phyloP scores from a whole-genome alignment of 2,329 filamentous ascomycete genomes.

The Trichophyton benhamiae region DNA sequence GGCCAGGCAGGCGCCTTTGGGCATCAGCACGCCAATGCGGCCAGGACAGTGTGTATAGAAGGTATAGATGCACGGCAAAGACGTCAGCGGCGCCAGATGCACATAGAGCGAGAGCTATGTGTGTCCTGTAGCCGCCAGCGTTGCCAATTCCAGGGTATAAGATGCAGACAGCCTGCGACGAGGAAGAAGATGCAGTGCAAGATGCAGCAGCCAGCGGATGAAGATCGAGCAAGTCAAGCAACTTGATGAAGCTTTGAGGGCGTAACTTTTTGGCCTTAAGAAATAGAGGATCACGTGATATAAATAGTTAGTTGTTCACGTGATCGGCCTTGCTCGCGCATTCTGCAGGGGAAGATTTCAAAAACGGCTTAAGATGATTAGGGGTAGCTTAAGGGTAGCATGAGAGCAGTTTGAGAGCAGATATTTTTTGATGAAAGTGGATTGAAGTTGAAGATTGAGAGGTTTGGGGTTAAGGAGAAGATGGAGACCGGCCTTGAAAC shows the following conservation, averaged over 20 bases:
- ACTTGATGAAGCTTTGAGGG: background rate
- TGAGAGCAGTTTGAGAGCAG: too few species aligned
- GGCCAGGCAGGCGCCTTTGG: background rate
- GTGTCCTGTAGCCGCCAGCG: background rate
- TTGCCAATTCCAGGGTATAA: background rate
- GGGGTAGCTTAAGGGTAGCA: too few species aligned
- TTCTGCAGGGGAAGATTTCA: too few species aligned
- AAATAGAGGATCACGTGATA: background rate
- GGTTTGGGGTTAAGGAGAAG: too few species aligned
- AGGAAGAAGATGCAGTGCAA: background rate
- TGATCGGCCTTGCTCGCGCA: background rate
- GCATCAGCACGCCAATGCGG: constrained; percentile 1
- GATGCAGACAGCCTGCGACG: background rate
- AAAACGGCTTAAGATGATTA: background rate
- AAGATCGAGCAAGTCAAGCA: background rate
- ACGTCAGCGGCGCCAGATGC: background rate
- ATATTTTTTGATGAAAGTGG: background rate
- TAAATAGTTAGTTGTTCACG: background rate
- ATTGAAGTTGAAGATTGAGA: background rate
- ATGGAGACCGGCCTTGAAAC: too few species aligned
- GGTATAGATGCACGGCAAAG: background rate
- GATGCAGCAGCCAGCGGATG: background rate
- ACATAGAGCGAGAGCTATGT: background rate
- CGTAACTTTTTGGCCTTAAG: background rate
- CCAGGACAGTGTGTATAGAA: background rate